These are phyloP conservation scores for Mariannaea sp. DNA, from an alignment of 2,329 filamentous ascomycete species.

Conservation along the genomic window DNA sequence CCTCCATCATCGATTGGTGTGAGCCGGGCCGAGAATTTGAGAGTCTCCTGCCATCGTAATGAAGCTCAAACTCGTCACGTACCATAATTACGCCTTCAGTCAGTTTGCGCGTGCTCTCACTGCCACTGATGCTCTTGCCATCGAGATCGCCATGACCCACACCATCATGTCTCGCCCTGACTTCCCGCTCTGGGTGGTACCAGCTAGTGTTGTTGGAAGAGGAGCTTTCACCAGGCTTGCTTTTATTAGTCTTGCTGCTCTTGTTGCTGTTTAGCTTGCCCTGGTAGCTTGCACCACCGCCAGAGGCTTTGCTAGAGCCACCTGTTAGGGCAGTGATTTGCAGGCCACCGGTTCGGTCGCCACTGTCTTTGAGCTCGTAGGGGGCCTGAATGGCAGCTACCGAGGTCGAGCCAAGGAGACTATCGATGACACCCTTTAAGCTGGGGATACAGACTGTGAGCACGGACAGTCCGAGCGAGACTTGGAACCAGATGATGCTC, in stretches of 20 bases:
- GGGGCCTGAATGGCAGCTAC: conserved; percentile 29
- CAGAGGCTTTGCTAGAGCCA: no score
- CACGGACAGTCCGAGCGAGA: conserved; percentile 27
- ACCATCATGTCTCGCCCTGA: conserved; percentile 4
- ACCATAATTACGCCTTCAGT: conserved; percentile 32
- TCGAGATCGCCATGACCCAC: no score
- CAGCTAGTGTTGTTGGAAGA: conserved; percentile 18
- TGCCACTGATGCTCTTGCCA: conserved; percentile 22
- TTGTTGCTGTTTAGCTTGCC: conserved; percentile 12
- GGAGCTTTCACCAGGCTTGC: neutral
- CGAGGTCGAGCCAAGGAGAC: conserved; percentile 24
- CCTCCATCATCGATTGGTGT: conserved; percentile 31
- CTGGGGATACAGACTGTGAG: conserved; percentile 33
- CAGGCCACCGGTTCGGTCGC: conserved; percentile 23
- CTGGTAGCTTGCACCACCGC: conserved; percentile 1
- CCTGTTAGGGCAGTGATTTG: conserved; percentile 24
- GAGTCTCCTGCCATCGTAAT: conserved; percentile 27
- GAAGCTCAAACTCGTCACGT: conserved; percentile 31
- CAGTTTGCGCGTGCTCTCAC: conserved; percentile 32
- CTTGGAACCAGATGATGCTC: conserved; percentile 30
- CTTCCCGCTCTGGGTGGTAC: conserved; percentile 25
- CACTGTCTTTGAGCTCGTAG: conserved; percentile 31
- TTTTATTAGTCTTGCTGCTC: conserved; percentile 4
- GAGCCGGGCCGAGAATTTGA: conserved; percentile 24
- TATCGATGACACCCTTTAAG: conserved; percentile 33